phyloP scores from a whole-genome alignment of 345 rosid species.

The Triadica sebifera region DNA sequence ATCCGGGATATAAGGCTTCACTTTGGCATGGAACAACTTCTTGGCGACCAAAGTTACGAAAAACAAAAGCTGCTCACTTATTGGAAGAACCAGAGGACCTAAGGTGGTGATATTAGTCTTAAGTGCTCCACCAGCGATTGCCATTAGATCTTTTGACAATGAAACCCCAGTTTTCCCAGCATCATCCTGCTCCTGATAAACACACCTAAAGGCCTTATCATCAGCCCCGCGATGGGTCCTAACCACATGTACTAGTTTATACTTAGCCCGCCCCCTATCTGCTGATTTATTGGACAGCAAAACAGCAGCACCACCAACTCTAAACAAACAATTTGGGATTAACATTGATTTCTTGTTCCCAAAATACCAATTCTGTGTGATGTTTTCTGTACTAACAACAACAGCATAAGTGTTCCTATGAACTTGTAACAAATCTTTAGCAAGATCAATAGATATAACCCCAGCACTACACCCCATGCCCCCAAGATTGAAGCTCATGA shows the following conservation, averaged over 20 bases:
- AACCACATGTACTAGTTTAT: conserved; percentile 77
- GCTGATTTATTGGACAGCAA: conserved; percentile 57
- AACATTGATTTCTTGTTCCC: conserved; percentile 89
- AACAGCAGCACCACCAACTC: conserved; percentile 78
- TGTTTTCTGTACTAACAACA: conserved; percentile 88
- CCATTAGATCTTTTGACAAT: conserved; percentile 85
- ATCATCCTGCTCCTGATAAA: conserved; percentile 83
- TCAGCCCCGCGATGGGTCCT: conserved; percentile 91
- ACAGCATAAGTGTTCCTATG: conserved; percentile 84
- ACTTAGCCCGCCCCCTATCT: conserved; percentile 68
- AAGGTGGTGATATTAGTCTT: conserved; percentile 81
- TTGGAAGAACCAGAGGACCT: conserved; percentile 89
- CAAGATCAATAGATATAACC: conserved; percentile 74
- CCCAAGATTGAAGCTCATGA: conserved; percentile 69
- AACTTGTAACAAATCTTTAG: conserved; percentile 80
- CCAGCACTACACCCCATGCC: conserved; percentile 98
- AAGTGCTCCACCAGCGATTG: conserved; percentile 83
- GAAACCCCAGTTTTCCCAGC: conserved; percentile 80
- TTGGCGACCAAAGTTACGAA: conserved; percentile 64
- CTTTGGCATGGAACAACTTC: conserved; percentile 53
- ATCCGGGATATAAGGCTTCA: conserved; percentile 88
- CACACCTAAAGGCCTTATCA: conserved; percentile 81
- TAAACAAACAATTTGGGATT: conserved; percentile 83
- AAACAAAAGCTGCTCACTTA: conserved; percentile 86
- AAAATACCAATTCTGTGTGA: conserved; percentile 92